Percentiles rank a stretch among this genome's conserved stretches.
phyloP scores from a whole-genome alignment of 2,329 filamentous ascomycete species.

The Monosporascus cannonballus region DNA sequence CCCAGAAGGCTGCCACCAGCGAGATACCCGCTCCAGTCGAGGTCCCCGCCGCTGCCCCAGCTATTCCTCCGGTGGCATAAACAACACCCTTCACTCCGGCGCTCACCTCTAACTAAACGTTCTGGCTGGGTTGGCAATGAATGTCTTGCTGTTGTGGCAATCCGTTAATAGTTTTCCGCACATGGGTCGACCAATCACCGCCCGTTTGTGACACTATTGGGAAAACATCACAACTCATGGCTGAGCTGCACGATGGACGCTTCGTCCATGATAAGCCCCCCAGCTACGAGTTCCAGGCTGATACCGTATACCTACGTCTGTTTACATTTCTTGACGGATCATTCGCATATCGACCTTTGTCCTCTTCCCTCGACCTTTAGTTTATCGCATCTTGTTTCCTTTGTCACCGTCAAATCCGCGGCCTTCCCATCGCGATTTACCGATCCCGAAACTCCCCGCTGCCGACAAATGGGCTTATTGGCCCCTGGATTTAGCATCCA shows the following conservation, averaged over 20 bases:
- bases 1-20: constrained; percentile 57
- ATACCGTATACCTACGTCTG: not conserved
- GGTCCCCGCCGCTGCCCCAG: constrained; percentile 17
- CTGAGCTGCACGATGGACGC: not conserved
- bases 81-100: not conserved
- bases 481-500: not conserved
- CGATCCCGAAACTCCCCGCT: not conserved
- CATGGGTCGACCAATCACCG: not conserved
- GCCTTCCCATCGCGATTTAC: not conserved
- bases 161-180: not conserved
- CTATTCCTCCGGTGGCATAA: constrained; percentile 27
- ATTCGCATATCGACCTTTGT: not conserved
- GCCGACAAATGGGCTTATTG: not conserved
- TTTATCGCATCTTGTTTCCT: not conserved
- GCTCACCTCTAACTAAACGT: not conserved
- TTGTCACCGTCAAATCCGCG: not conserved
- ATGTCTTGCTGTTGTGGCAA: not conserved
- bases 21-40: constrained; percentile 34
- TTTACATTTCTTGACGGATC: not conserved
- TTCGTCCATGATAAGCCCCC: not conserved
- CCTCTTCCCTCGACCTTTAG: not conserved
- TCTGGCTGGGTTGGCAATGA: not conserved
- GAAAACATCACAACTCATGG: not conserved
- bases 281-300: not conserved
- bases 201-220: not conserved